Conservation (phyloP, 768 basidiomycete species). For the Mycena rebaudengoi region DNA sequence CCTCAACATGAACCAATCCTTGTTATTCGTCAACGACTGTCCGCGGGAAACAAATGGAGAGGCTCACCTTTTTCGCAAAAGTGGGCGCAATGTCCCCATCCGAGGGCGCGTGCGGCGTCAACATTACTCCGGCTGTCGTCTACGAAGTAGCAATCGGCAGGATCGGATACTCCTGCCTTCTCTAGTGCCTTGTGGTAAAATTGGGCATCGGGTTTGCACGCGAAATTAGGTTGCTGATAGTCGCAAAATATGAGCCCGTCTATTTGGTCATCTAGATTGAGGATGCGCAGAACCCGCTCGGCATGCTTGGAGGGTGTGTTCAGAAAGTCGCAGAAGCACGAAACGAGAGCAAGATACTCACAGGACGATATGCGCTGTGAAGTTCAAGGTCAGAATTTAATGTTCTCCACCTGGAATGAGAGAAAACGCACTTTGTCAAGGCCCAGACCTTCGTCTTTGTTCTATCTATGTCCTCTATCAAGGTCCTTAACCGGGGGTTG, state of each 20-base stretch:
- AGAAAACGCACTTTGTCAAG: no score
- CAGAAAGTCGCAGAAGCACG: no score
- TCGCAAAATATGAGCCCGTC: slow-evolving; percentile 85
- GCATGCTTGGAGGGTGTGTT: slow-evolving; percentile 67
- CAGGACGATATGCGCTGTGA: slow-evolving; percentile 82
- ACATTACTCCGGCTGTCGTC: slow-evolving; percentile 82
- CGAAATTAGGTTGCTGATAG: slow-evolving; percentile 70
- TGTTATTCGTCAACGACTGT: neutral
- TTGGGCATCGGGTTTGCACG: slow-evolving; percentile 82
- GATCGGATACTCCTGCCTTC: slow-evolving; percentile 66
- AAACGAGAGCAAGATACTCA: slow-evolving; percentile 48
- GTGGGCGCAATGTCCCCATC: slow-evolving; percentile 80
- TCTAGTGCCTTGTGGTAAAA: slow-evolving; percentile 79
- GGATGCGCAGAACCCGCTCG: slow-evolving; percentile 76
- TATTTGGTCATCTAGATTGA: slow-evolving; percentile 75
- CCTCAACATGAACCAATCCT: slow-evolving; percentile 66
- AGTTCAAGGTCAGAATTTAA: no score
- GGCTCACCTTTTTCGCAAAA: slow-evolving; percentile 68
- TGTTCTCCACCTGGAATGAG: no score
- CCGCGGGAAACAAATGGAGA: no score
- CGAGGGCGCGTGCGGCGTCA: slow-evolving; percentile 65
- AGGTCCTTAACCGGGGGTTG: slow-evolving; percentile 64
- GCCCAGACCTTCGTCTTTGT: slow-evolving; percentile 84
- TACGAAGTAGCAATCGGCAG: slow-evolving; percentile 78
- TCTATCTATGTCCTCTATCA: slow-evolving; percentile 83